phyloP scores from a whole-genome alignment of 1,284 basidiomycete species.

The Puccinia coronata region DNA sequence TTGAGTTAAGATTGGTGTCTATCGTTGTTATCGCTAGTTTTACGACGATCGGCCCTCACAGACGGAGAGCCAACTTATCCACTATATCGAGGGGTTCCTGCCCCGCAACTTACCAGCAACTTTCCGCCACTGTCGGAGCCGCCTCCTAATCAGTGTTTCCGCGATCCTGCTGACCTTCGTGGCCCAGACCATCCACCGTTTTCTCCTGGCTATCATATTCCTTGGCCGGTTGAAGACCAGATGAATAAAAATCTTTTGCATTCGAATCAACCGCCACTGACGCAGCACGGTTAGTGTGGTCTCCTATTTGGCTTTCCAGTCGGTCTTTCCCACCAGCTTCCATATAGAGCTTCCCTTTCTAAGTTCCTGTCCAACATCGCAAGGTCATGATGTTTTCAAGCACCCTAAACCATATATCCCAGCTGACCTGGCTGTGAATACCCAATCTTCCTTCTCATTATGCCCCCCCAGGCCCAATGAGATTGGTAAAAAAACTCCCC shows the following conservation, averaged over 20 bases:
- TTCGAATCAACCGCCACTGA: conserved; percentile 18
- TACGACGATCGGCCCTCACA: not conserved
- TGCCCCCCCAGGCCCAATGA: not conserved
- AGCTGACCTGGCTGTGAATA: conserved; percentile 21
- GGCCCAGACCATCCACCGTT: not conserved
- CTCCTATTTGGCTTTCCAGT: conserved; percentile 16
- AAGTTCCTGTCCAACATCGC: not conserved
- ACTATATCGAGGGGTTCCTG: not conserved
- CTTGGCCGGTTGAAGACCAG: conserved; percentile 10
- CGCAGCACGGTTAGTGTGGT: not conserved
- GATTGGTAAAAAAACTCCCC: conserved; percentile 1
- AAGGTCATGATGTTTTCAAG: not conserved
- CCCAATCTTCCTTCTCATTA: not conserved
- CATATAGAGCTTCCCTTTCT: not conserved
- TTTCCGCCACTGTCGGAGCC: not conserved
- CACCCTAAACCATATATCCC: not conserved
- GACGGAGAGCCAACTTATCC: conserved; percentile 1
- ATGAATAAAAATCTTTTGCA: not conserved
- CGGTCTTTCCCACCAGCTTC: not conserved
- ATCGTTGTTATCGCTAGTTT: not conserved
- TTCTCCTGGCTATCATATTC: conserved; percentile 8
- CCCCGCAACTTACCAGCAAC: conserved; percentile 2
- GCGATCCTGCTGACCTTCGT: not conserved
- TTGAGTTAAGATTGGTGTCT: not conserved
- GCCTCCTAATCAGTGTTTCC: not conserved